Evolutionary conservation across 2,329 filamentous ascomycete species (phyloP), one percentile per base, ranked within the genome.

Genomic region (Arthrobotrys sphaeroides): DNA sequence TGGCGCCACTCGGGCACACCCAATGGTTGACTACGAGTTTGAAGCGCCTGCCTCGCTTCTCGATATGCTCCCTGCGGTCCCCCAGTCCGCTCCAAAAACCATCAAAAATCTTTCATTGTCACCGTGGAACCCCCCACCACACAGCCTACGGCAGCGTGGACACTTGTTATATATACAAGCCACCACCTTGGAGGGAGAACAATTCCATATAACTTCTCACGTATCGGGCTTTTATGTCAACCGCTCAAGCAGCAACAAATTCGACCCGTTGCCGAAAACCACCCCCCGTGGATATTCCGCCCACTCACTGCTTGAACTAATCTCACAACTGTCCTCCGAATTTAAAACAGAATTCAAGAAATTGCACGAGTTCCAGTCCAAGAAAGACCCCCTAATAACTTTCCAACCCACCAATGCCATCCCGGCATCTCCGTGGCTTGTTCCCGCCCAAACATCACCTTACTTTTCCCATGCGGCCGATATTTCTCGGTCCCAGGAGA

Each of bases 211-310:
- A 81, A 99, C 96, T 7, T 89, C 92, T 12, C 93, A 97, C 80
- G 91, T 97, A 59, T 94, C 93, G 12, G 95, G 95, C 18, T 99
- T 99, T 86, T 99, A 90, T 82, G 91, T 98, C 81, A 99, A 97
- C 87, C 97, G 94, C 83, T 97, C 92, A 28, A 95, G 93, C 64
- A 97, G 95, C 83, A 88, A 88, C 84, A 97, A 95, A 84, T 99
- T 99, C 80, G 95, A 98, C 82, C 95, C 95, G 7, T 90, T 89
- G 79, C 94, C 94, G 5, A 89, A 91, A 77, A 86, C 89, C 36
- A 87, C 90, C 13, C 91, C 93, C 24, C 97, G 97, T 84, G 89
- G 88, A 38, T 87, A 88, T 79, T 87, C 89, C 16, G 89, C 93
- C 1, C 95, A 98, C 84, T 99, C 95, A 9, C 87, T 99, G 53